These are phyloP conservation scores for Hamamelis virginiana DNA, from an alignment of 164 flowering plant species.

Conservation along the genomic window DNA sequence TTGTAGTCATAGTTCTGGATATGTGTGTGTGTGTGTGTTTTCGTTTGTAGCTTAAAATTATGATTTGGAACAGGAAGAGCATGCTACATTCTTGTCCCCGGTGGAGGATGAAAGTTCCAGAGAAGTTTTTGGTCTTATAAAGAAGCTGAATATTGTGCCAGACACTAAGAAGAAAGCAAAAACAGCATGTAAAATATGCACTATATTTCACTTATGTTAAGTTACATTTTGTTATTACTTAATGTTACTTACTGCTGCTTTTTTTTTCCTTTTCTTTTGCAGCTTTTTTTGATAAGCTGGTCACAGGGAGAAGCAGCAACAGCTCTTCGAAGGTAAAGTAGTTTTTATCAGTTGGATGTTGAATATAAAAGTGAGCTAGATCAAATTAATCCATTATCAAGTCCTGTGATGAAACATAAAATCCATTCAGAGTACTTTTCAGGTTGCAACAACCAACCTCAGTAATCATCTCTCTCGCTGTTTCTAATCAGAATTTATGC, in stretches of 20 bases:
- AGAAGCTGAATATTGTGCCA: slow-evolving; percentile 70
- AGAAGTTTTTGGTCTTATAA: slow-evolving; percentile 83
- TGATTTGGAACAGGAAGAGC: slow-evolving; percentile 47
- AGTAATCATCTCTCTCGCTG: not conserved
- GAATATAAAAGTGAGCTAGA: not conserved
- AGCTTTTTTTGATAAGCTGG: slow-evolving; percentile 51
- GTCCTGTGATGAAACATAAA: not conserved
- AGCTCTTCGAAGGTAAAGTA: slow-evolving; percentile 58
- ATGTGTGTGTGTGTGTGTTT: not conserved
- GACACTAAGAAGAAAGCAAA: slow-evolving; percentile 60
- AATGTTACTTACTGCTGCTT: not conserved
- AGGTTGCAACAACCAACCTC: not conserved
- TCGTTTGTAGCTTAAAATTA: not conserved
- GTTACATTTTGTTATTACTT: not conserved
- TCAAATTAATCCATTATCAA: not conserved
- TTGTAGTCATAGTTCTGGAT: not conserved
- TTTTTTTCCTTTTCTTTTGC: slow-evolving; percentile 25
- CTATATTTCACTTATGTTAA: not conserved
- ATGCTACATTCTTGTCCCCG: slow-evolving; percentile 46
- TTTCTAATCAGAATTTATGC: not conserved
- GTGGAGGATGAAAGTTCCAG: slow-evolving; percentile 66
- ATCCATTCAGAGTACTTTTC: not conserved
- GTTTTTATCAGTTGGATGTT: slow-evolving; percentile 1
- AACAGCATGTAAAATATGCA: slow-evolving; percentile 46
- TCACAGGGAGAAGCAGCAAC: slow-evolving; percentile 44